Percentiles rank a stretch among this genome's conserved stretches.
These are phyloP conservation scores for Claviceps humidiphila DNA, from an alignment of 2,329 filamentous ascomycete species.

Conservation along the genomic window DNA sequence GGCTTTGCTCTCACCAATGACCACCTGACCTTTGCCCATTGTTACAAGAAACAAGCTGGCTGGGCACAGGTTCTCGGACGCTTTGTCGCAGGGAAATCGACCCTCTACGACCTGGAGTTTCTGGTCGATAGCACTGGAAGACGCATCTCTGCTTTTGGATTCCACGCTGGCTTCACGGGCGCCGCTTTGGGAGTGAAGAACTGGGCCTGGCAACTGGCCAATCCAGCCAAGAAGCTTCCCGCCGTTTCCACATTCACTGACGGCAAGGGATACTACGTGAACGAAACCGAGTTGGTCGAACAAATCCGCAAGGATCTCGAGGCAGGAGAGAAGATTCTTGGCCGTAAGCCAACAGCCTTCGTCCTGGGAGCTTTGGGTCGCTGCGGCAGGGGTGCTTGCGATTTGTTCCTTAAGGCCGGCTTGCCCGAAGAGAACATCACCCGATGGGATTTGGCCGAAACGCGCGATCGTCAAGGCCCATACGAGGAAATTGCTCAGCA, in stretches of 20 bases:
- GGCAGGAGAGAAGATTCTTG: conserved; percentile 60
- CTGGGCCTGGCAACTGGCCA: conserved; percentile 44
- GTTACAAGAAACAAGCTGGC: conserved; percentile 63
- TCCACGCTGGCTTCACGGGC: conserved; percentile 64
- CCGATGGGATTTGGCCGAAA: conserved; percentile 65
- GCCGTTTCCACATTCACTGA: conserved; percentile 1
- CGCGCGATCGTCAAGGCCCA: conserved; percentile 50
- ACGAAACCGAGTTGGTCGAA: conserved; percentile 5
- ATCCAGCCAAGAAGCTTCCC: conserved; percentile 7
- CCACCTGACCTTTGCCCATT: conserved; percentile 26
- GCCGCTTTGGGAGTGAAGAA: conserved; percentile 63
- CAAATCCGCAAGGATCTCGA: conserved; percentile 39
- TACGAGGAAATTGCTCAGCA: conserved; percentile 65
- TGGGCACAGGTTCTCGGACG: conserved; percentile 72
- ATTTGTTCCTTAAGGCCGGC: conserved; percentile 64
- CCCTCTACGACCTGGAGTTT: conserved; percentile 76
- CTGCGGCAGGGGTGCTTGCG: conserved; percentile 74
- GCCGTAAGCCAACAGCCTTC: conserved; percentile 54
- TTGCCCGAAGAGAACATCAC: conserved; percentile 32
- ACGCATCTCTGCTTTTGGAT: conserved; percentile 59
- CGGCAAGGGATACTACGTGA: conserved; percentile 1
- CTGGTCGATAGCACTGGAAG: conserved; percentile 59
- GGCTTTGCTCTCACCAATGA: conserved; percentile 32
- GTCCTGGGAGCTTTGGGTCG: conserved; percentile 77
- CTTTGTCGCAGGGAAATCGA: conserved; percentile 50